A percentile compares a stretch with the other conserved stretches of the same genome.
Evolutionary conservation across 23 red algal species (phyloP).

Genomic region (Agarophyton chilense): DNA sequence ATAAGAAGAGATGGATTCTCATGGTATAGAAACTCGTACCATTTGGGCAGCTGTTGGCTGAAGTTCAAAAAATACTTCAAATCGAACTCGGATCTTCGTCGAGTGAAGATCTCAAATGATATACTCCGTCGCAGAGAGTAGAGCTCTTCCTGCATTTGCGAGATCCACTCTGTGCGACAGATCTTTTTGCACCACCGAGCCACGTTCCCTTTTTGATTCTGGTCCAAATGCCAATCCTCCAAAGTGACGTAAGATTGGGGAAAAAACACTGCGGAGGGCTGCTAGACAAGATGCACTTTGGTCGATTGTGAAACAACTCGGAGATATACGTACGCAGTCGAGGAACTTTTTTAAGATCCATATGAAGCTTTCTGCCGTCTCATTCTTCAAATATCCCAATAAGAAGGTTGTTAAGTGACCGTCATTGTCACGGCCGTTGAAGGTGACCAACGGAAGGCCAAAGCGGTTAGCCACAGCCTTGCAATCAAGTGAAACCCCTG

Average conservation of each 20-base stretch:
- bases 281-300: not conserved
- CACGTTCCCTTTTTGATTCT: not conserved
- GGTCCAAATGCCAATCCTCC: not conserved
- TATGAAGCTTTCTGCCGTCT: not conserved
- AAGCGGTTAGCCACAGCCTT: too few relatives aligned
- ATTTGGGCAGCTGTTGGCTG: not conserved
- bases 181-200: not conserved
- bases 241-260: not conserved
- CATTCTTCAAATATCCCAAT: too few relatives aligned
- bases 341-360: not conserved
- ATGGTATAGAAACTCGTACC: too few relatives aligned
- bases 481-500: too few relatives aligned
- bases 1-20: too few relatives aligned
- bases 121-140: not conserved
- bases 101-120: not conserved
- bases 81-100: not conserved
- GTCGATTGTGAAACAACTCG: not conserved
- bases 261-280: not conserved
- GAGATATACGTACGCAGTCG: not conserved
- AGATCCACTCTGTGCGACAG: not conserved
- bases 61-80: not conserved
- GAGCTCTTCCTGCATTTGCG: not conserved
- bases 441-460: too few relatives aligned
- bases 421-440: too few relatives aligned
- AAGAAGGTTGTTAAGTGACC: too few relatives aligned